A percentile compares a stretch with the other conserved stretches of the same genome.
phyloP scores from a whole-genome alignment of 441 rosid species.

The Bruguiera hainesii region DNA sequence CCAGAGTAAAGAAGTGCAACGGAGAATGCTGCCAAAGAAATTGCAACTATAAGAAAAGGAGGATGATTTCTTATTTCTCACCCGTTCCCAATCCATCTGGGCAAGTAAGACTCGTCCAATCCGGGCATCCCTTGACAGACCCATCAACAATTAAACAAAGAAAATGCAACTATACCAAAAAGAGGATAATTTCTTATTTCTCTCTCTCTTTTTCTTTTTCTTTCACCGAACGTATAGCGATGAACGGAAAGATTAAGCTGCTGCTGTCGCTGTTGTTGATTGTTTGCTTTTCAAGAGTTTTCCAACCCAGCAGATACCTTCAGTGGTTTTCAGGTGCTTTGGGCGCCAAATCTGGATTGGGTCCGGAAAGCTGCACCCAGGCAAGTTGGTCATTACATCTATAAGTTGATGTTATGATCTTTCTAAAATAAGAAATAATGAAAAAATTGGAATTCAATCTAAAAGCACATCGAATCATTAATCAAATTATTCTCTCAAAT shows the following conservation, averaged over 20 bases:
- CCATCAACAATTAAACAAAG: not conserved
- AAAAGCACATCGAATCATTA: slow-evolving; percentile 2
- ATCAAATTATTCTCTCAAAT: too few species aligned
- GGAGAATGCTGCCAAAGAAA: slow-evolving; percentile 72
- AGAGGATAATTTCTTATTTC: too few species aligned
- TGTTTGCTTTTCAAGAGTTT: slow-evolving; percentile 22
- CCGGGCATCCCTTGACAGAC: slow-evolving; percentile 61
- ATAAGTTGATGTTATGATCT: too few species aligned
- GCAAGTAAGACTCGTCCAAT: slow-evolving; percentile 78
- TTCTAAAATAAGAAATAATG: too few species aligned
- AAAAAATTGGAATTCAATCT: too few species aligned
- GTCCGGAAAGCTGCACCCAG: slow-evolving; percentile 1
- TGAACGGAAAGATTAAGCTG: slow-evolving; percentile 79
- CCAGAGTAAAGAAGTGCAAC: slow-evolving; percentile 73
- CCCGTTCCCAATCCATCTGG: slow-evolving; percentile 89
- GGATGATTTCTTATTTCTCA: not conserved
- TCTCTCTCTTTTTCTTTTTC: too few species aligned
- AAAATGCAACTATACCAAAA: too few species aligned
- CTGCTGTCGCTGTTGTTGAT: slow-evolving; percentile 26
- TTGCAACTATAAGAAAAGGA: not conserved
- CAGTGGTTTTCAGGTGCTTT: slow-evolving; percentile 16
- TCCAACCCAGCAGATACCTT: slow-evolving; percentile 31
- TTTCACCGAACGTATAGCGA: slow-evolving; percentile 73
- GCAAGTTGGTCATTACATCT: too few species aligned
- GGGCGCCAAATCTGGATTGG: slow-evolving; percentile 28